phyloP scores from a whole-genome alignment of 495 filamentous ascomycete species.

The Xylona heveae region DNA sequence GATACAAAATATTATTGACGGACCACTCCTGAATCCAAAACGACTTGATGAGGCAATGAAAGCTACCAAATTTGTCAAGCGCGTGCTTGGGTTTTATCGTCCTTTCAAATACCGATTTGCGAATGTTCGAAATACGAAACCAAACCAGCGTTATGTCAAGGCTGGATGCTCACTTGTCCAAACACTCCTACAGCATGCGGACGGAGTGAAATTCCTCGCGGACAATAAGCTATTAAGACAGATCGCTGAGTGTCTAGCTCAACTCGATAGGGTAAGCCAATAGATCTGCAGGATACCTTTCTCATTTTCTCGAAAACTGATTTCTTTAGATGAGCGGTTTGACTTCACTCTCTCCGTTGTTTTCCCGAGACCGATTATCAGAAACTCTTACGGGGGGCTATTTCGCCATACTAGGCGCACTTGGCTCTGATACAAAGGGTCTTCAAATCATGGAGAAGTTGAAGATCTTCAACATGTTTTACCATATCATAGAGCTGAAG shows the following conservation, averaged over 20 bases:
- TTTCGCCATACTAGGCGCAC: slow-evolving; percentile 71
- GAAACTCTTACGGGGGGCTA: slow-evolving; percentile 81
- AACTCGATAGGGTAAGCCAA: slow-evolving; percentile 57
- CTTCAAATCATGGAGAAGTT: slow-evolving; percentile 83
- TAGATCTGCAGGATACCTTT: slow-evolving; percentile 3
- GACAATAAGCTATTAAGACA: slow-evolving; percentile 88
- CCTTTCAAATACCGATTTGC: slow-evolving; percentile 95
- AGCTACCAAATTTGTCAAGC: slow-evolving; percentile 83
- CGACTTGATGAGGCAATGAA: slow-evolving; percentile 87
- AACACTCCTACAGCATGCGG: slow-evolving; percentile 59
- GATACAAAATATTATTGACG: slow-evolving; percentile 77
- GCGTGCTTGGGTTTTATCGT: slow-evolving; percentile 81
- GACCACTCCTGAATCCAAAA: slow-evolving; percentile 78
- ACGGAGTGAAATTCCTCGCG: slow-evolving; percentile 65
- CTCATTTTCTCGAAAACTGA: neutral
- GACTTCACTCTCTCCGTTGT: slow-evolving; percentile 70
- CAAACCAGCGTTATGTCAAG: slow-evolving; percentile 82
- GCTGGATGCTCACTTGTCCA: slow-evolving; percentile 74
- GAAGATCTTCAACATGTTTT: slow-evolving; percentile 98
- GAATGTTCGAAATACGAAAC: slow-evolving; percentile 65
- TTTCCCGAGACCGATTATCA: slow-evolving; percentile 58
- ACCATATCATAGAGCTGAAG: slow-evolving; percentile 82
- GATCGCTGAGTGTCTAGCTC: slow-evolving; percentile 84
- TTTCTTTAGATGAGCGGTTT: slow-evolving; percentile 52
- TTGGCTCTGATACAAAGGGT: slow-evolving; percentile 64